Percentiles rank a stretch among this genome's conserved stretches.
These are phyloP conservation scores for Glebionis coronaria DNA, from an alignment of 129 eudicot genomes.

Conservation along the genomic window DNA sequence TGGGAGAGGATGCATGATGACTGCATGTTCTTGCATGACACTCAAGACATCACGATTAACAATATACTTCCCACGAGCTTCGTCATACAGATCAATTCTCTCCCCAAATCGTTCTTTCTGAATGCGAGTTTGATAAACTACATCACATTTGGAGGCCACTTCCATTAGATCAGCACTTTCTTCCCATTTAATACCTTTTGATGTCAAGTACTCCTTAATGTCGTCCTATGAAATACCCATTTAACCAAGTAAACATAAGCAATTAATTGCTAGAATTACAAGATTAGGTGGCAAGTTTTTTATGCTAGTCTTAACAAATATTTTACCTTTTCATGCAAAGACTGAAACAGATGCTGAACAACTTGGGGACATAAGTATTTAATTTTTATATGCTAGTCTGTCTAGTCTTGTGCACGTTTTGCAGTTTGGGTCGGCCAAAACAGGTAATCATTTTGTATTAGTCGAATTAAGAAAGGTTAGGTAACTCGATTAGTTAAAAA, in stretches of 20 bases:
- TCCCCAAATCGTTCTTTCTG: slow-evolving; percentile 92
- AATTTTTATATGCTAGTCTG: too few relatives aligned
- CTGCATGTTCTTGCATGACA: slow-evolving; percentile 93
- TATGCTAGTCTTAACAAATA: neutral
- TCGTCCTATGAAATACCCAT: slow-evolving; percentile 52
- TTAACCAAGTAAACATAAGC: slow-evolving; percentile 13
- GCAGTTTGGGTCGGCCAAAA: too few relatives aligned
- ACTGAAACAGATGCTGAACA: neutral
- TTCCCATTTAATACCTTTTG: slow-evolving; percentile 88
- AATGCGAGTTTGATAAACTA: slow-evolving; percentile 96
- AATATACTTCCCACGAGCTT: slow-evolving; percentile 93
- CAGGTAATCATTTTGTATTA: too few relatives aligned
- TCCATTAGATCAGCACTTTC: slow-evolving; percentile 87
- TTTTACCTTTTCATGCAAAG: too few relatives aligned
- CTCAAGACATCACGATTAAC: slow-evolving; percentile 54
- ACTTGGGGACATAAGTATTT: too few relatives aligned
- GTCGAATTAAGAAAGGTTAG: too few relatives aligned
- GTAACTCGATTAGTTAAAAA: too few relatives aligned
- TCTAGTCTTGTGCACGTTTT: neutral
- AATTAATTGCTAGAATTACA: neutral
- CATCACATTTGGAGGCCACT: slow-evolving; percentile 94
- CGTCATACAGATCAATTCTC: slow-evolving; percentile 72
- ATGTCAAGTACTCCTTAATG: slow-evolving; percentile 80
- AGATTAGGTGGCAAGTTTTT: neutral
- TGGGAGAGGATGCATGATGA: slow-evolving; percentile 98